Conservation (phyloP, 1,284 basidiomycete species). For the Fomes fomentarius region DNA sequence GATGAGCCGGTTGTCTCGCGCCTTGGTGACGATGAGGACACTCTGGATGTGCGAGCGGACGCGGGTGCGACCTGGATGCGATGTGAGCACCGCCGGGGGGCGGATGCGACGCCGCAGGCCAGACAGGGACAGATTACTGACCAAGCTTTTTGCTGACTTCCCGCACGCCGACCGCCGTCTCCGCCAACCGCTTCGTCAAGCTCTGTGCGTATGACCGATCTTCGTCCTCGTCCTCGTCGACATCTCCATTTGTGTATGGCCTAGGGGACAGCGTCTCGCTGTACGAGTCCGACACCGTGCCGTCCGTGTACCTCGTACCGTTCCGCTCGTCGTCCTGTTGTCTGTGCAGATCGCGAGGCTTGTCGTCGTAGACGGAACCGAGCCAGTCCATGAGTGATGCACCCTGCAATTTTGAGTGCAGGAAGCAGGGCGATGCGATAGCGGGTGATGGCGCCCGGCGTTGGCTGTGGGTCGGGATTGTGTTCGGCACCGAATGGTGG, state of each 20-base stretch:
- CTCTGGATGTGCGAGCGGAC: constrained; percentile 92
- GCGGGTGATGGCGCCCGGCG: constrained; percentile 33
- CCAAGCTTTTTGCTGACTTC: constrained; percentile 99
- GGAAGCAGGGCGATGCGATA: constrained; percentile 77
- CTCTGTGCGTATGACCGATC: constrained; percentile 74
- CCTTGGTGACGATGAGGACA: constrained; percentile 97
- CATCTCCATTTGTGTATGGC: no score
- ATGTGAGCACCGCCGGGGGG: constrained; percentile 24
- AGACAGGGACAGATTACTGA: constrained; percentile 44
- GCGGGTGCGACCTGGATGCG: constrained; percentile 78
- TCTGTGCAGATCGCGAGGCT: constrained; percentile 52
- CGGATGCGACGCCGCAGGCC: constrained; percentile 15
- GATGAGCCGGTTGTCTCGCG: constrained; percentile 96
- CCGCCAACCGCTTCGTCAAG: constrained; percentile 91
- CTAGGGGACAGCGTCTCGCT: constrained; percentile 24
- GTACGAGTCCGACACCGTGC: constrained; percentile 26
- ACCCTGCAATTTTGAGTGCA: constrained; percentile 83
- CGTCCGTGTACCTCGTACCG: constrained; percentile 24
- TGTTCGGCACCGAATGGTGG: constrained; percentile 23
- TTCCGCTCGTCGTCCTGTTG: constrained; percentile 28
- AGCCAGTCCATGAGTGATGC: constrained; percentile 75
- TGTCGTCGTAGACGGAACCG: constrained; percentile 36
- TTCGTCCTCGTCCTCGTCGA: constrained; percentile 50
- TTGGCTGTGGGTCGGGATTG: constrained; percentile 26
- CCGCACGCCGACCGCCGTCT: constrained; percentile 95